A percentile compares a stretch with the other conserved stretches of the same genome.
phyloP scores from a whole-genome alignment of 106 monocot species.

The Allium fistulosum region DNA sequence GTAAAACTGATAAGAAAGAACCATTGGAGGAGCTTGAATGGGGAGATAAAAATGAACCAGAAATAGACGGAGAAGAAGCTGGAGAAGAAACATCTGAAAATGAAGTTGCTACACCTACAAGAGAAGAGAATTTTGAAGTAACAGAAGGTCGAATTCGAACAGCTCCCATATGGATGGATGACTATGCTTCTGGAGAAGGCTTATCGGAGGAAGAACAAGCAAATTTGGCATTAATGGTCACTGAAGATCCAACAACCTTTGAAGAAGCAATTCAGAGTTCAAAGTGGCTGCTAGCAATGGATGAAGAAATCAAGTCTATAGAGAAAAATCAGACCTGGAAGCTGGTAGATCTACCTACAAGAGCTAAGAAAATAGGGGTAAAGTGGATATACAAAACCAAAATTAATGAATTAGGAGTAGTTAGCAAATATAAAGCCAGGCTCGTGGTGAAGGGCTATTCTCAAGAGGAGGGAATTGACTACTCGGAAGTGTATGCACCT shows the following conservation, averaged over 20 bases:
- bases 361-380: constrained; percentile 2
- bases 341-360: not conserved
- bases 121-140: not conserved
- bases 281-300: not conserved
- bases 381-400: constrained; percentile 2
- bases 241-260: not conserved
- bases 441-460: too few relatives aligned
- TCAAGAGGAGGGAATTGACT: too few relatives aligned
- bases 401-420: not conserved
- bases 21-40: not conserved
- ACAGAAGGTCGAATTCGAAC: not conserved
- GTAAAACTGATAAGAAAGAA: not conserved
- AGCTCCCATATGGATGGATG: not conserved
- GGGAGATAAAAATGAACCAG: not conserved
- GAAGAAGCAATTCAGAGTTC: not conserved
- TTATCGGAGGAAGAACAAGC: constrained; percentile 1
- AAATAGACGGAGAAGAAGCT: not conserved
- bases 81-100: not conserved
- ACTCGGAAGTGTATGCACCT: too few relatives aligned
- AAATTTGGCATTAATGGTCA: not conserved
- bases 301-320: not conserved
- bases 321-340: not conserved
- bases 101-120: not conserved
- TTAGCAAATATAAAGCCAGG: not conserved
- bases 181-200: not conserved